Base-by-base conservation (phyloP, 2,329 filamentous ascomycete genomes). In the Sporothrix humicola region DNA sequence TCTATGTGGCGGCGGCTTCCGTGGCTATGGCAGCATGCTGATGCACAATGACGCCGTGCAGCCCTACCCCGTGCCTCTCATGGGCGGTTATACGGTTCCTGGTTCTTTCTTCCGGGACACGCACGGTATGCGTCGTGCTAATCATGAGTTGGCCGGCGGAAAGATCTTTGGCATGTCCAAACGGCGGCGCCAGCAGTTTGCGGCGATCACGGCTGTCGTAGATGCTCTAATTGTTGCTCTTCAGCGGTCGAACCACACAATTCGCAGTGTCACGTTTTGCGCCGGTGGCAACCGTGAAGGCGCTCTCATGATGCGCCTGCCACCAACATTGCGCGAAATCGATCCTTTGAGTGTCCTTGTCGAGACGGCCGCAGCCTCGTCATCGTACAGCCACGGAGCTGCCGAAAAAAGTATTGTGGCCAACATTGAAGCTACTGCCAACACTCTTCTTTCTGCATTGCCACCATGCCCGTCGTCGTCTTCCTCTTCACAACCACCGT, bases 1-100 rank as follows among this genome's bases (percentile, higher is more conserved):
- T 80, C 89, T 98, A 73, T 97, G 93, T 75, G 95, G 95, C 59
- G 95, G 95, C 31, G 95, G 95, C 0, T 97, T 97, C 79, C 87
- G 95, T 50, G 95, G 95, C 17, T 97, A 97, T 85, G 95, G 94
- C 7, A 97, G 93, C 81, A 90, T 97, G 79, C 86, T 97, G 71
- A 95, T 97, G 92, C 90, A 92, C 79, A 87, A 89, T 77, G 92
- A 95, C 78, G 82, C 85, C 6, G 87, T 93, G 59, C 84, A 87
- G 72, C 93, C 93, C 0, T 98, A 97, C 80, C 95, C 95, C 0
- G 92, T 97, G 37, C 89, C 93, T 0, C 90, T 92, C 23, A 91
- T 96, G 80, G 95, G 94, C 75, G 91, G 92, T 1, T 97, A 96
- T 81, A 88, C 85, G 9, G 92, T 91, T 0, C 81, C 86, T 0